These are phyloP conservation scores for Monascus purpureus DNA, from an alignment of 495 filamentous ascomycete genomes.

Conservation along the genomic window DNA sequence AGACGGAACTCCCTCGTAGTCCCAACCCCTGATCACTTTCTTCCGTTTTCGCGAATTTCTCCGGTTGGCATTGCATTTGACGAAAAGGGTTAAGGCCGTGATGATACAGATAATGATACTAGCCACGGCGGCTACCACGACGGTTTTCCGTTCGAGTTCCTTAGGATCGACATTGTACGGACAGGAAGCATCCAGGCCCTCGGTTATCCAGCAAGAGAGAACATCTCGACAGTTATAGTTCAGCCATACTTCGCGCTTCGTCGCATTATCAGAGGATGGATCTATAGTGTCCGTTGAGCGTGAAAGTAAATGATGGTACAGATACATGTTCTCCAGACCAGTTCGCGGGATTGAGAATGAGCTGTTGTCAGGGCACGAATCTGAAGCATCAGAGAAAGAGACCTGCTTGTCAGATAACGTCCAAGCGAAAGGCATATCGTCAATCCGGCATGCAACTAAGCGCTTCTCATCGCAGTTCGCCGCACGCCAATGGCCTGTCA, in stretches of 20 bases:
- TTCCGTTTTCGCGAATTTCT: slow-evolving; percentile 34
- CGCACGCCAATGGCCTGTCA: slow-evolving; percentile 38
- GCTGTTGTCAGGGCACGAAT: slow-evolving; percentile 26
- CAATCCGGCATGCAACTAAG: slow-evolving; percentile 39
- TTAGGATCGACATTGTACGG: slow-evolving; percentile 33
- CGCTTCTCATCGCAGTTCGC: slow-evolving; percentile 37
- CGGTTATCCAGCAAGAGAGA: slow-evolving; percentile 43
- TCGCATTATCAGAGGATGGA: slow-evolving; percentile 10
- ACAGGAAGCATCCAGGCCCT: slow-evolving; percentile 35
- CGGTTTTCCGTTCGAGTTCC: slow-evolving; percentile 23
- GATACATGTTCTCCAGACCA: slow-evolving; percentile 46
- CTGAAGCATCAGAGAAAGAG: slow-evolving; percentile 20
- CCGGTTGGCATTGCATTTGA: slow-evolving; percentile 49
- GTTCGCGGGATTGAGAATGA: slow-evolving; percentile 41
- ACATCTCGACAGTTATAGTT: slow-evolving; percentile 45
- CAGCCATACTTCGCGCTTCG: slow-evolving; percentile 32
- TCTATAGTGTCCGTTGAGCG: slow-evolving; percentile 12
- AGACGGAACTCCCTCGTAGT: slow-evolving; percentile 54
- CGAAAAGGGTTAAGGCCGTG: slow-evolving; percentile 44
- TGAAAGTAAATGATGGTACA: slow-evolving; percentile 23
- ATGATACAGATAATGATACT: slow-evolving; percentile 45
- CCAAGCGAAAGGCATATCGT: slow-evolving; percentile 40
- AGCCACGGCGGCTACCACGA: slow-evolving; percentile 47
- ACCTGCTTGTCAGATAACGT: slow-evolving; percentile 21
- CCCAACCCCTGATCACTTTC: slow-evolving; percentile 42